Evolutionary conservation across 495 filamentous ascomycete species (phyloP).

Genomic region (Trichoderma asperelloides): DNA sequence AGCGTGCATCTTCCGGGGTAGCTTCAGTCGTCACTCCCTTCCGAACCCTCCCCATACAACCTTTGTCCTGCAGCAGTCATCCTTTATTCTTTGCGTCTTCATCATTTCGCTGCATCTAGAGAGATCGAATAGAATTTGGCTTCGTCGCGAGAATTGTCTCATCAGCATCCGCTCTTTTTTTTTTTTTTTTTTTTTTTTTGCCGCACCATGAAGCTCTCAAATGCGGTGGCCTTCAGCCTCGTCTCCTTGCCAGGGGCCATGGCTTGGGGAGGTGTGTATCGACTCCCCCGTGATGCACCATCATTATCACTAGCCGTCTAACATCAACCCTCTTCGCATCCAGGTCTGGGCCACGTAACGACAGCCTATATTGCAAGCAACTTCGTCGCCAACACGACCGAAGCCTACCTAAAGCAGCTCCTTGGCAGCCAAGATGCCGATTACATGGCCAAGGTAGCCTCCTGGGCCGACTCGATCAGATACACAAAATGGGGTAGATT

Average conservation of each 20-base stretch:
- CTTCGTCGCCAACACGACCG: conserved; percentile 32
- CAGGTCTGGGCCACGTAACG: conserved; percentile 52
- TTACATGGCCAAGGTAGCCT: conserved; percentile 51
- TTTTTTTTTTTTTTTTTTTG: neutral
- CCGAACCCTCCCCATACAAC: neutral
- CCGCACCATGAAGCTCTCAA: conserved; percentile 15
- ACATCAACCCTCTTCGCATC: neutral
- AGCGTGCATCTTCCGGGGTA: neutral
- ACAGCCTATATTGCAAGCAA: conserved; percentile 45
- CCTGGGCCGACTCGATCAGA: conserved; percentile 55
- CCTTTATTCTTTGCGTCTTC: neutral
- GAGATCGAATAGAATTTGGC: neutral
- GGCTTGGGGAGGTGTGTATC: conserved; percentile 30
- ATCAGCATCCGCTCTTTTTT: too few species aligned
- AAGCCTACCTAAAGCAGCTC: conserved; percentile 33
- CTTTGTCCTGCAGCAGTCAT: neutral
- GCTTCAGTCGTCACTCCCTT: neutral
- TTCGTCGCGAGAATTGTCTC: neutral
- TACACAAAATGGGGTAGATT: conserved; percentile 51
- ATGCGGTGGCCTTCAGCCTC: conserved; percentile 17
- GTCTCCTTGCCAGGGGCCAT: conserved; percentile 22
- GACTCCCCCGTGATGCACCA: neutral
- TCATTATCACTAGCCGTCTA: conserved; percentile 9
- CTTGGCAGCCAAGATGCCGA: conserved; percentile 37
- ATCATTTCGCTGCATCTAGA: neutral